Evolutionary conservation across 2,329 filamentous ascomycete genomes (phyloP).

Genomic region (Alternaria incomplexa): DNA sequence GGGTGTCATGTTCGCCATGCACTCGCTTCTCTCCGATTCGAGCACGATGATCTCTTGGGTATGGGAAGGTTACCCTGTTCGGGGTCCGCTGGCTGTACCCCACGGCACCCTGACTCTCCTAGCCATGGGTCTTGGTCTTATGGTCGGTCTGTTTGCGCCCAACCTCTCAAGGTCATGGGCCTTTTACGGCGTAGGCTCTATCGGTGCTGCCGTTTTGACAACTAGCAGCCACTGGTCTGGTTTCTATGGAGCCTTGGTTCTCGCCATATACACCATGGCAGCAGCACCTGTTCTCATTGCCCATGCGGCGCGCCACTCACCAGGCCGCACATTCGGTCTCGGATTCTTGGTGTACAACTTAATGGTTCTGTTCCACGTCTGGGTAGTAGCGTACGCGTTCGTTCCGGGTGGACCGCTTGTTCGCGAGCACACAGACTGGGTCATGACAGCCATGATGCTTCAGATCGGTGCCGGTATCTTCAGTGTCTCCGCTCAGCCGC

Average conservation of each 20-base stretch:
- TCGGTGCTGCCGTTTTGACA: constrained; percentile 81
- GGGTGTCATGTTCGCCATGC: constrained; percentile 85
- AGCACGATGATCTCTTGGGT: constrained; percentile 99
- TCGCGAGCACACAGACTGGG: constrained; percentile 92
- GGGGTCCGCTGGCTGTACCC: constrained; percentile 85
- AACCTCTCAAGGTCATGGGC: constrained; percentile 77
- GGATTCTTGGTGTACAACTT: constrained; percentile 94
- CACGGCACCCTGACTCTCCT: constrained; percentile 87
- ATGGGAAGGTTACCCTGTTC: constrained; percentile 93
- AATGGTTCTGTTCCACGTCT: constrained; percentile 95
- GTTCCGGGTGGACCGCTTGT: constrained; percentile 93
- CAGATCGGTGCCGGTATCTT: constrained; percentile 85
- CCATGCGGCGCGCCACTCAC: constrained; percentile 77
- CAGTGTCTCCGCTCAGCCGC: constrained; percentile 63
- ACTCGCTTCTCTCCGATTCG: constrained; percentile 92
- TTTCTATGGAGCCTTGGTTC: constrained; percentile 79
- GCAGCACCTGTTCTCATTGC: constrained; percentile 76
- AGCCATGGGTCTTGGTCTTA: constrained; percentile 82
- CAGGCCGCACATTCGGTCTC: constrained; percentile 81
- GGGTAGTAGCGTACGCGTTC: constrained; percentile 98
- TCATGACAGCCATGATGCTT: constrained; percentile 87
- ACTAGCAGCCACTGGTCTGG: constrained; percentile 82
- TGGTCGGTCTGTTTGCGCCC: constrained; percentile 77
- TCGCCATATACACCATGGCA: constrained; percentile 83
- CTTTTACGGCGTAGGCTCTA: constrained; percentile 75